Base-by-base conservation (phyloP, 768 basidiomycete genomes). In the Naganishia antarctica region DNA sequence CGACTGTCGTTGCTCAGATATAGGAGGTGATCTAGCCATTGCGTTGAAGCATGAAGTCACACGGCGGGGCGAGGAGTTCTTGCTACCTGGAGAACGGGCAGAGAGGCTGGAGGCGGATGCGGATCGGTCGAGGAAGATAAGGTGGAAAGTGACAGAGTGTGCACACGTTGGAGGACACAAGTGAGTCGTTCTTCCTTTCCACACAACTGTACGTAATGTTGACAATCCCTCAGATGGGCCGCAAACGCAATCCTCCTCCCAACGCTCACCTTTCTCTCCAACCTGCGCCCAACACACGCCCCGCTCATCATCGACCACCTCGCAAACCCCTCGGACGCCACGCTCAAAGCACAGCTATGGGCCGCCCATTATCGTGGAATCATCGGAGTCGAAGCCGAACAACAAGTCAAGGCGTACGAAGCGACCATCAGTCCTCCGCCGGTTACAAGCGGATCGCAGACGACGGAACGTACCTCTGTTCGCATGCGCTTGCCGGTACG, bases 151-250 rank as follows among this genome's bases (percentile, higher is more conserved):
- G 1, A 84, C 84, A 3, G 84, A 89, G 67, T 83, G 86, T 6
- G 87, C 83, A 1, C 90, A 92, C 75, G 85, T 92, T 57, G 90
- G 90, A 0, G 89, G 89, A 26, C 90, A 92, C 77, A 82, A 88
- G 89, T 88, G 71, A 73, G 85, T 81, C 12, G 40, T 40, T 16
- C 9, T 25, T 63, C n/a, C 26, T 16, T 47, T 63, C 50, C 37
- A n/a, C 26, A 31, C 46, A 41, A 31, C 31, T 87, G 16, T 82
- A 83, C 58, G 87, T 86, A 28, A 87, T 45, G 21, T 3, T 43
- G 16, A 18, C n/a, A 37, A 59, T 28, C 12, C 4, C 26, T 45
- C 6, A 78, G 76, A 63, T 78, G 70, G 65, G 78, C 78, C 13
- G 78, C 78, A 31, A 78, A 77, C 50, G 76, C 74, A 4, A 69